Base-by-base conservation (phyloP, 106 monocot genomes). In the Cymbidium sinense region DNA sequence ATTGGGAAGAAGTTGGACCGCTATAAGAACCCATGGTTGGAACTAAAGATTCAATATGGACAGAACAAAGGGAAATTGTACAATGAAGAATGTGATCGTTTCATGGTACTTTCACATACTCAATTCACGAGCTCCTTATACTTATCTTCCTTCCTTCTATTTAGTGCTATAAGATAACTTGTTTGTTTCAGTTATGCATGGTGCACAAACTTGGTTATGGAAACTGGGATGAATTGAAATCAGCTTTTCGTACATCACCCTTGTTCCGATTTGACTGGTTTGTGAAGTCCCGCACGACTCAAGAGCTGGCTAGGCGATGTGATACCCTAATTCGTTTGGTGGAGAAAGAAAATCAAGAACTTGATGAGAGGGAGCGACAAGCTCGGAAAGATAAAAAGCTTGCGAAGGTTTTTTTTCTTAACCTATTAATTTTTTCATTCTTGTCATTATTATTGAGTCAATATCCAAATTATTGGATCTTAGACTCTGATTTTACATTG, bases 241-340 rank as follows among this genome's bases (percentile, higher is more conserved):
- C 85, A 37, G 87, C 93, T 73, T 93, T 93, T 65, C 93, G 93
- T 23, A 82, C 78, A 10, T 93, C 93, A 34, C 87, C 93, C 10
- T 74, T 93, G 35, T 93, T 93, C 55, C 93, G 93, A 18, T 93
- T 93, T 84, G 93, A 93, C 76, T 93, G 93, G 93, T 93, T 89
- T 86, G 93, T 89, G 73, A 93, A 93, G 77, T 93, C 93, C 1
- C 89, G 93, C 37, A 93, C 93, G 34, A 87, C 87, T 41, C 93
- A 93, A 81, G 93, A 93, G 44, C 87, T 93, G 28, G 86, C 89
- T 1, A 83, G 89, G 78, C 87, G 93, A n/a, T 93, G 93, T 77
- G 93, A 93, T 81, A 93, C 89, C 35, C 80, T 93, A 34, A 87
- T 93, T 76, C 87, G 93, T 2, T 75, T 93, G 34, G 89, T 93